Evolutionary conservation across 2,329 filamentous ascomycete species (phyloP), one percentile per base, ranked within the genome.

Genomic region (Fusarium sp.): DNA sequence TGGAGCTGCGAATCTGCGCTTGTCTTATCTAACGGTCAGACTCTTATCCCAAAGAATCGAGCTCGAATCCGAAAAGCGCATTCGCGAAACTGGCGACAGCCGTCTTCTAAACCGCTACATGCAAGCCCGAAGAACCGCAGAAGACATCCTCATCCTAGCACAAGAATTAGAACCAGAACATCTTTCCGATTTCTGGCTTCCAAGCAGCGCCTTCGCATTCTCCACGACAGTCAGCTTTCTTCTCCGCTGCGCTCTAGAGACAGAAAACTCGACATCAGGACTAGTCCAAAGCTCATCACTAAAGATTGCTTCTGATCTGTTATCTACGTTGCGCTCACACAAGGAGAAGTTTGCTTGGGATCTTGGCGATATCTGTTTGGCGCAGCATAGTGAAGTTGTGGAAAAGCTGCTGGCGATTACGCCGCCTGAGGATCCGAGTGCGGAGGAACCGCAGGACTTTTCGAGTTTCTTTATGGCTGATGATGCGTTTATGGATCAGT

Each of bases 181-280:
- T 18, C 75, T 86, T 0, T 76, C 78, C 5, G 85, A 83, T 49
- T 87, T 86, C 61, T 87, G 85, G 84, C 76, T 86, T 3, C 80
- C 85, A 0, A 78, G 83, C 5, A 79, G 80, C 40, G 81, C 84
- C 1, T 87, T 85, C 58, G 78, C 81, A 1, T 81, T 86, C n/a
- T 81, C 84, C 0, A 82, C 83, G 3, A 84, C 86, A 0, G 81
- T 83, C 16, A 86, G 82, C 43, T 86, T 87, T 41, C 74, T 87
- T 29, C 74, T 87, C 11, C 80, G 85, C 4, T 84, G 82, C 59
- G 84, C 82, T 0, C 73, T 87, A 4, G 81, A 85, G 58, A 80
- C 81, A 5, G 82, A 82, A 58, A 81, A 78, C 12, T 78, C 78
- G 1, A 73, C 78, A 1, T 67, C 70, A 0, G 77, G 77, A 0